Evolutionary conservation across 2,329 filamentous ascomycete genomes (phyloP).

Genomic region (Ascochyta fabae): DNA sequence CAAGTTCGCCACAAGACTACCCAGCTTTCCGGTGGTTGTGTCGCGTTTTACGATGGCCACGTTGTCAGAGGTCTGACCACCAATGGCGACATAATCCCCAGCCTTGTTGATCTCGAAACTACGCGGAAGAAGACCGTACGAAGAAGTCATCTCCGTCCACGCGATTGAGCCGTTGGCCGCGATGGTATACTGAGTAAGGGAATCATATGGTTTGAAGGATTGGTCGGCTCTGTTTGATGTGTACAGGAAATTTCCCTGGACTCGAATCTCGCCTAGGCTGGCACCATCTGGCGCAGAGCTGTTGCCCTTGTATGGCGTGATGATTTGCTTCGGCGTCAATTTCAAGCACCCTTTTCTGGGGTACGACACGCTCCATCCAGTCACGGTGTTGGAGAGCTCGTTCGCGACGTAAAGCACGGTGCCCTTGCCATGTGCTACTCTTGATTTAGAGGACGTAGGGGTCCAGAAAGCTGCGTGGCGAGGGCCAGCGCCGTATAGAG

Average conservation of each 20-base stretch:
- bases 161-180: slow-evolving; percentile 36
- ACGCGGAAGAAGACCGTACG: slow-evolving; percentile 45
- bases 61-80: slow-evolving; percentile 42
- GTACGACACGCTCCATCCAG: slow-evolving; percentile 42
- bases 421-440: slow-evolving; percentile 21
- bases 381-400: slow-evolving; percentile 44
- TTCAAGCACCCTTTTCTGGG: slow-evolving; percentile 40
- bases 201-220: slow-evolving; percentile 44
- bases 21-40: slow-evolving; percentile 37
- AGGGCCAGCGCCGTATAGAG: slow-evolving; percentile 59
- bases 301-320: slow-evolving; percentile 44
- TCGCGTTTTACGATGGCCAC: slow-evolving; percentile 44
- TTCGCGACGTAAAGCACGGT: slow-evolving; percentile 45
- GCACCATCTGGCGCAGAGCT: slow-evolving; percentile 35
- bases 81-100: slow-evolving; percentile 42
- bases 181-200: slow-evolving; percentile 46
- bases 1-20: slow-evolving; percentile 33
- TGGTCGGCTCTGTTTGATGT: slow-evolving; percentile 47
- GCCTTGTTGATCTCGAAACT: slow-evolving; percentile 47
- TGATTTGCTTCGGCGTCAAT: slow-evolving; percentile 39
- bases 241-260: slow-evolving; percentile 45
- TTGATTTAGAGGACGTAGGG: slow-evolving; percentile 25
- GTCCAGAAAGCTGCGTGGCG: slow-evolving; percentile 62
- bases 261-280: slow-evolving; percentile 43
- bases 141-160: slow-evolving; percentile 40